Conservation (phyloP, 208 protist species). For the Trypanosomatidae sp. region DNA sequence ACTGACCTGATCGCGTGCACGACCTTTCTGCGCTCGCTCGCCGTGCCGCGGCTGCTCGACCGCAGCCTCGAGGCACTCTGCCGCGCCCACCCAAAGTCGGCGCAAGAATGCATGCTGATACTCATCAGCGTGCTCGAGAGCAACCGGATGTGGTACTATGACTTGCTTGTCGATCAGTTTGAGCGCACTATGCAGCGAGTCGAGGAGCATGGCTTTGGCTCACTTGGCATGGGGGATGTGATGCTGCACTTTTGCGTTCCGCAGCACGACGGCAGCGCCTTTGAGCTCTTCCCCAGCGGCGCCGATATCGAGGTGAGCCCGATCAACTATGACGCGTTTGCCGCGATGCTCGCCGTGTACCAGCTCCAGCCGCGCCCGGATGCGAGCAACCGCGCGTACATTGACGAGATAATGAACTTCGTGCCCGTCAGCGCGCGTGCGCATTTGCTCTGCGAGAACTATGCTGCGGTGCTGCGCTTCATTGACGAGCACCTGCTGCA, state of each 20-base stretch:
- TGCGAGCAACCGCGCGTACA: slow-evolving; percentile 10
- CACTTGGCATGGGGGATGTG: background rate
- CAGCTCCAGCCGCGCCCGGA: slow-evolving; percentile 2
- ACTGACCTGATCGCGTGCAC: background rate
- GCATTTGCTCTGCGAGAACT: slow-evolving; percentile 21
- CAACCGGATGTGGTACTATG: slow-evolving; percentile 1
- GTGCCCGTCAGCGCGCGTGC: slow-evolving; percentile 18
- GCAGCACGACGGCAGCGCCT: slow-evolving; percentile 17
- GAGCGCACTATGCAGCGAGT: slow-evolving; percentile 3
- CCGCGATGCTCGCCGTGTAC: slow-evolving; percentile 12
- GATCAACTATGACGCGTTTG: slow-evolving; percentile 33
- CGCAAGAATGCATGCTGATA: slow-evolving; percentile 9
- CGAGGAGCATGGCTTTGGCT: slow-evolving; percentile 5
- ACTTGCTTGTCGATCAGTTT: slow-evolving; percentile 6
- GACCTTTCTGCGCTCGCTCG: slow-evolving; percentile 1
- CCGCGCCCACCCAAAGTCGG: slow-evolving; percentile 9
- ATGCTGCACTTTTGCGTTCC: slow-evolving; percentile 33
- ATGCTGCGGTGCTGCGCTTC: slow-evolving; percentile 18
- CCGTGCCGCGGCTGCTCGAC: background rate
- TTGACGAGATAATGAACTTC: slow-evolving; percentile 5
- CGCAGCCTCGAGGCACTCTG: slow-evolving; percentile 2
- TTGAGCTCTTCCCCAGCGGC: slow-evolving; percentile 46
- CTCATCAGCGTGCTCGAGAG: slow-evolving; percentile 8
- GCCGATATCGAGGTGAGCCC: slow-evolving; percentile 25
- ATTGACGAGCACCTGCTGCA: slow-evolving; percentile 23